Conservation (phyloP, 805 yeast genomes). For the Candida quercuum region DNA sequence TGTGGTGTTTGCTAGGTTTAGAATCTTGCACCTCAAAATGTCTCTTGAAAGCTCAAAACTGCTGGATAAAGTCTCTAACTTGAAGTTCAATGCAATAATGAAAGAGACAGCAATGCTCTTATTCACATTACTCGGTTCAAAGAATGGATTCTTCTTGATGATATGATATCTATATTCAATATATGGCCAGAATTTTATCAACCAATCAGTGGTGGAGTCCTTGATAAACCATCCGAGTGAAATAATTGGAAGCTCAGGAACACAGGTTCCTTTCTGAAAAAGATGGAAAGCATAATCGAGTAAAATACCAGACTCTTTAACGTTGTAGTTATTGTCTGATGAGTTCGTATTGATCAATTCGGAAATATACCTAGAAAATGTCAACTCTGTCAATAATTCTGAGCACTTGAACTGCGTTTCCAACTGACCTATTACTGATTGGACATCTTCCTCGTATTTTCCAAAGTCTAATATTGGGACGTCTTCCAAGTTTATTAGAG, state of each 20-base stretch:
- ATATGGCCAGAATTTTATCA: slow-evolving; percentile 18
- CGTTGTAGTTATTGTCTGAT: slow-evolving; percentile 10
- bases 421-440: not conserved
- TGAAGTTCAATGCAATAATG: slow-evolving; percentile 12
- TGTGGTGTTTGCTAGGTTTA: slow-evolving; percentile 11
- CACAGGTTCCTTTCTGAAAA: slow-evolving; percentile 3
- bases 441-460: not conserved
- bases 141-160: not conserved
- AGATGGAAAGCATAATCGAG: slow-evolving; percentile 16
- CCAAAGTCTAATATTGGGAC: not conserved
- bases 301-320: slow-evolving; percentile 11
- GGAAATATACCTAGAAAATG: slow-evolving; percentile 5
- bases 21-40: slow-evolving; percentile 11
- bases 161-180: slow-evolving; percentile 10
- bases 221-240: slow-evolving; percentile 7
- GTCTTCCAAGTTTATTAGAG: not conserved
- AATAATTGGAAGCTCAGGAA: slow-evolving; percentile 11
- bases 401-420: not conserved
- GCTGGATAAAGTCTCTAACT: slow-evolving; percentile 5
- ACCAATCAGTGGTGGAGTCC: slow-evolving; percentile 9
- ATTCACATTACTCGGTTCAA: slow-evolving; percentile 2
- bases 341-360: slow-evolving; percentile 9
- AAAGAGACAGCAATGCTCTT: slow-evolving; percentile 12
- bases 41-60: slow-evolving; percentile 18
- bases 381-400: slow-evolving; percentile 7